phyloP scores from a whole-genome alignment of 371 early-diverging fungal genomes.

The Apophysomyces elegans region DNA sequence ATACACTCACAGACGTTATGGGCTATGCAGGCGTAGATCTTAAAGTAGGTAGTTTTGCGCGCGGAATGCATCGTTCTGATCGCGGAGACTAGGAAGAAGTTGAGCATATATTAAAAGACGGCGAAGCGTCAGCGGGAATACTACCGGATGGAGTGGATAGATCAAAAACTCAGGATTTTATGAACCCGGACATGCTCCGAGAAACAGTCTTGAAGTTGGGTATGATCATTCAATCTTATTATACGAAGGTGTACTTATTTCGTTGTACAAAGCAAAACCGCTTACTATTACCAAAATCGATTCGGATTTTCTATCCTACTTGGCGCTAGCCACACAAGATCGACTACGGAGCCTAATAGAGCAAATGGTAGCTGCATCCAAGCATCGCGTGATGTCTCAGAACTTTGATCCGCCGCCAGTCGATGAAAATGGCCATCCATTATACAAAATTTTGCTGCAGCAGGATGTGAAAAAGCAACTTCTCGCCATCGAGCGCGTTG shows the following conservation, averaged over 20 bases:
- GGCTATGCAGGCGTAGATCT: conserved; percentile 89
- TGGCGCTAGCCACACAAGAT: conserved; percentile 75
- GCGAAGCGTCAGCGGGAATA: conserved; percentile 26
- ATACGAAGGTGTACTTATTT: neutral
- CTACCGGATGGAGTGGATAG: conserved; percentile 40
- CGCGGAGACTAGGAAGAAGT: conserved; percentile 54
- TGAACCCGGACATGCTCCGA: conserved; percentile 52
- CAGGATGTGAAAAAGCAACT: conserved; percentile 76
- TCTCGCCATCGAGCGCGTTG: conserved; percentile 73
- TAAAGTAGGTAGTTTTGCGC: conserved; percentile 24
- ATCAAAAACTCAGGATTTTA: conserved; percentile 55
- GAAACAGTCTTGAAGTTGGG: conserved; percentile 44
- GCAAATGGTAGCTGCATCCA: conserved; percentile 69
- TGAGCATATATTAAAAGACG: conserved; percentile 52
- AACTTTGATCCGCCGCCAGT: conserved; percentile 66
- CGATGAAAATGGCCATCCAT: conserved; percentile 61
- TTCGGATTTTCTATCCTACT: conserved; percentile 65
- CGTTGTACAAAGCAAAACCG: conserved; percentile 31
- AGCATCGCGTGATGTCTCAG: conserved; percentile 66
- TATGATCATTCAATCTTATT: conserved; percentile 14
- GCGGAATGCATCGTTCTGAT: conserved; percentile 21
- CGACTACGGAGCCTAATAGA: conserved; percentile 68
- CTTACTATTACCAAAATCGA: conserved; percentile 55
- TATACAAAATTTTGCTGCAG: conserved; percentile 68
- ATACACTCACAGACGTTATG: conserved; percentile 81